These are phyloP conservation scores for Pycnococcus provasolii DNA, from an alignment of 139 green algal genomes.

Conservation along the genomic window DNA sequence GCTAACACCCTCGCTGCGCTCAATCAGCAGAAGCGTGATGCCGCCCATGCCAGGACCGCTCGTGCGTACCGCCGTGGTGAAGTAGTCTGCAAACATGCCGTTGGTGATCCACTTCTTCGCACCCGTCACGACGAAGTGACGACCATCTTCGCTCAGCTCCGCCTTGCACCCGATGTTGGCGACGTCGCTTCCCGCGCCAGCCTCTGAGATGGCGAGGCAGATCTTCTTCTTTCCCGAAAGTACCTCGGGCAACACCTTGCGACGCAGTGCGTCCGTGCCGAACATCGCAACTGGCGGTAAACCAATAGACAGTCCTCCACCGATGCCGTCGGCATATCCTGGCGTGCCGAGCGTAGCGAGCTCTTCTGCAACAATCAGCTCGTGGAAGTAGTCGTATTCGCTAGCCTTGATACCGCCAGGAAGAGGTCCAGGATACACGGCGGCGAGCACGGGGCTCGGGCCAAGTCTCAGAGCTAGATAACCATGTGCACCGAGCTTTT, in stretches of 20 bases:
- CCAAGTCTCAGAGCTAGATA: neutral
- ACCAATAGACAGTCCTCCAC: constrained; percentile 23
- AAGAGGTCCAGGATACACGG: neutral
- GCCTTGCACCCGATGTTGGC: constrained; percentile 12
- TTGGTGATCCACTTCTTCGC: constrained; percentile 40
- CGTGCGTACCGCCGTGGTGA: constrained; percentile 26
- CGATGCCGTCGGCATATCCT: constrained; percentile 16
- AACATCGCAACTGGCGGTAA: constrained; percentile 28
- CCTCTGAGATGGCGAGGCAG: constrained; percentile 28
- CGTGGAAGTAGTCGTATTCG: constrained; percentile 32
- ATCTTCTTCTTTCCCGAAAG: constrained; percentile 29
- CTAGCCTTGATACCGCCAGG: constrained; percentile 7
- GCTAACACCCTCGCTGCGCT: constrained; percentile 21
- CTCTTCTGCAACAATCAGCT: constrained; percentile 33
- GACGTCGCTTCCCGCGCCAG: constrained; percentile 23
- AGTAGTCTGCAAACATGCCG: constrained; percentile 30
- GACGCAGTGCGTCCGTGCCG: constrained; percentile 1
- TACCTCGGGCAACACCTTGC: constrained; percentile 16
- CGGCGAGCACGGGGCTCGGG: neutral
- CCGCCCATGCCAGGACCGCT: constrained; percentile 2
- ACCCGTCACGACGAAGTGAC: constrained; percentile 29
- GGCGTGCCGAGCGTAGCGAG: constrained; percentile 17
- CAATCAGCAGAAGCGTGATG: constrained; percentile 27
- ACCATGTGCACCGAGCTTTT: constrained; percentile 13
- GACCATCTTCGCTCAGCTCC: constrained; percentile 10